Base-by-base conservation (phyloP, 192 early-diverging fungal genomes). In the Chytriomyces confervae region DNA sequence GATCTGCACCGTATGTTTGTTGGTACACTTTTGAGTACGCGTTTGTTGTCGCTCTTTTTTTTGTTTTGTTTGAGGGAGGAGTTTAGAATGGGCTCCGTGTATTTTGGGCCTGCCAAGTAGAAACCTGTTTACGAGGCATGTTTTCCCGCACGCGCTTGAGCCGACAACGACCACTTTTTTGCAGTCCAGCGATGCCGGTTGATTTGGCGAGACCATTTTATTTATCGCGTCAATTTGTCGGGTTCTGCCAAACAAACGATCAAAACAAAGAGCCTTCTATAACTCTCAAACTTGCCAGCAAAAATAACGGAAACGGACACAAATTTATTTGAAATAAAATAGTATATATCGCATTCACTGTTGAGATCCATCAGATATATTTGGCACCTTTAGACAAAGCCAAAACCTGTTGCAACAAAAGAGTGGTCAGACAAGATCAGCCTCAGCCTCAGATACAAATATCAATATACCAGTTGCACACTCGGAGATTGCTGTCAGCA, bases 401-500 rank as follows among this genome's bases (percentile, higher is more conserved):
- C 36, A 36, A 36, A 36, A 36, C 36, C 36, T 36, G 36, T 36
- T 36, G 36, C 36, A 36, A 27, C 24, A 36, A 36, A 36, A 36
- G 36, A 36, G 36, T 36, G 36, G 36, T 36, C 36, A 36, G 36
- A 36, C 36, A 36, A 36, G 3, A 36, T 36, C 36, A 36, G 36
- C 36, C 2, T 36, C 36, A 36, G 36, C 36, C 36, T 36, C 36
- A 36, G 36, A 36, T 36, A 36, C 36, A 4, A 36, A 36, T 3
- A 36, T 4, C 36, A 2, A 36, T 36, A 36, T 36, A 85, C 88
- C 97, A 8, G 95, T 96, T 48, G 91, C 93, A 81, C 94, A 94
- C 84, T 98, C 97, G 16, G 90, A 91, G 27, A 98, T 96, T 2
- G 96, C 96, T 44, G 92, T 88, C 77, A 99, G 81, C 65, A 99